Conservation (phyloP, 768 basidiomycete species). For the Boletus tylopilopsis region DNA sequence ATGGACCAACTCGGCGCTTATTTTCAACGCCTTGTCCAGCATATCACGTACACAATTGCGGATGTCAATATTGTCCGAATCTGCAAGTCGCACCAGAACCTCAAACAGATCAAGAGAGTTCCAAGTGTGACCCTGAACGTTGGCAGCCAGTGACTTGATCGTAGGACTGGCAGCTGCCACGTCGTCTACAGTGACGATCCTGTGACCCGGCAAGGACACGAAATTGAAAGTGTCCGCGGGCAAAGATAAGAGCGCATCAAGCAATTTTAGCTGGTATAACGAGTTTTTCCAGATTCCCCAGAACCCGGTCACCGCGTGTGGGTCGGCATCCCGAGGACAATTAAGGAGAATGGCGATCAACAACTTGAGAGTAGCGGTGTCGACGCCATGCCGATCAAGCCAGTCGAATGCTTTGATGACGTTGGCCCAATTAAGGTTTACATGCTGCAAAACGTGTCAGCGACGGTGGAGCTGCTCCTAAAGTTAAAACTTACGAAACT, state of each 20-base stretch:
- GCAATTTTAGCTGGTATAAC: slow-evolving; percentile 77
- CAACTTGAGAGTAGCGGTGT: slow-evolving; percentile 85
- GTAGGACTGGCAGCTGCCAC: slow-evolving; percentile 81
- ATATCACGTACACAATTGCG: slow-evolving; percentile 80
- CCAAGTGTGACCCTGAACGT: slow-evolving; percentile 92
- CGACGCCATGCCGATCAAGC: slow-evolving; percentile 77
- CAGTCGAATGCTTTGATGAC: slow-evolving; percentile 86
- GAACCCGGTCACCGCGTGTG: slow-evolving; percentile 80
- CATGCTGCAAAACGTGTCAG: slow-evolving; percentile 44
- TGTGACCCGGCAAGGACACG: slow-evolving; percentile 76
- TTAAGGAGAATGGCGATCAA: slow-evolving; percentile 85
- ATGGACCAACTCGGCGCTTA: slow-evolving; percentile 90
- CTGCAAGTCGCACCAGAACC: slow-evolving; percentile 76
- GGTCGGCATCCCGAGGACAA: slow-evolving; percentile 70
- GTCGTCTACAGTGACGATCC: slow-evolving; percentile 87
- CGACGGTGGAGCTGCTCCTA: neutral
- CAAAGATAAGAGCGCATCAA: slow-evolving; percentile 85
- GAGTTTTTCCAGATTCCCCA: slow-evolving; percentile 87
- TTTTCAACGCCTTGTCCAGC: slow-evolving; percentile 90
- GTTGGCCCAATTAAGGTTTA: slow-evolving; percentile 71
- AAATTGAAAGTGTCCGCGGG: slow-evolving; percentile 92
- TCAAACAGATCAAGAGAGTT: slow-evolving; percentile 91
- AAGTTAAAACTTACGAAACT: slow-evolving; percentile 58
- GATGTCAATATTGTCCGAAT: slow-evolving; percentile 68
- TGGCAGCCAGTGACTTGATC: slow-evolving; percentile 87